Evolutionary conservation across 2,329 filamentous ascomycete genomes (phyloP).

Genomic region (Arthrobotrys megalospora): DNA sequence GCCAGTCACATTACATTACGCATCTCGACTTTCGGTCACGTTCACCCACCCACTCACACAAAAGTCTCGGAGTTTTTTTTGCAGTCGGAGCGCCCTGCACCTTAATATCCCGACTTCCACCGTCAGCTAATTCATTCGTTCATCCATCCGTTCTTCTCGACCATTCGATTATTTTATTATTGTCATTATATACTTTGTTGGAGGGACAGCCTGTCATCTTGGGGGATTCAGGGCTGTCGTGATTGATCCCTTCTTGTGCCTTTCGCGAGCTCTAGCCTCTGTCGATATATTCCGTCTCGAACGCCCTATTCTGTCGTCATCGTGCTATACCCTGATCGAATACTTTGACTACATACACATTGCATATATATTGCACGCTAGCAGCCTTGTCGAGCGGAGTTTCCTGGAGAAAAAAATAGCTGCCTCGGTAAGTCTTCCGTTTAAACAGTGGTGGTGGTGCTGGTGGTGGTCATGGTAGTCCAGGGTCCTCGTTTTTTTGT

Average conservation of each 20-base stretch:
- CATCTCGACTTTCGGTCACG: conserved; percentile 19
- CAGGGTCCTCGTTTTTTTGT: conserved; percentile 46
- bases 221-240: background rate
- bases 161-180: conserved; percentile 16
- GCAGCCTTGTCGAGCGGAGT: conserved; percentile 15
- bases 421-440: conserved; percentile 46
- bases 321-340: background rate
- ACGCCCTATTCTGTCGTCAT: conserved; percentile 23
- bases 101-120: conserved; percentile 19
- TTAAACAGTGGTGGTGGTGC: conserved; percentile 10
- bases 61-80: conserved; percentile 17
- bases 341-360: conserved; percentile 7
- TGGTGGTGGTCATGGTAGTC: conserved; percentile 20
- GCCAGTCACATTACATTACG: conserved; percentile 29
- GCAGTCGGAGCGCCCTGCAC: conserved; percentile 27
- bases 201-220: conserved; percentile 51
- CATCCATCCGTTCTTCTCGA: conserved; percentile 18
- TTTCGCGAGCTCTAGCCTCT: conserved; percentile 21
- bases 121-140: conserved; percentile 3
- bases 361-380: conserved; percentile 19
- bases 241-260: background rate
- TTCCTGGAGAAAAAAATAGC: conserved; percentile 7
- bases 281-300: conserved; percentile 27
- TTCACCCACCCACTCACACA: conserved; percentile 6
- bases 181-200: conserved; percentile 2